These are phyloP conservation scores for Colletotrichum liaoningense DNA, from an alignment of 2,329 filamentous ascomycete species.

Conservation along the genomic window DNA sequence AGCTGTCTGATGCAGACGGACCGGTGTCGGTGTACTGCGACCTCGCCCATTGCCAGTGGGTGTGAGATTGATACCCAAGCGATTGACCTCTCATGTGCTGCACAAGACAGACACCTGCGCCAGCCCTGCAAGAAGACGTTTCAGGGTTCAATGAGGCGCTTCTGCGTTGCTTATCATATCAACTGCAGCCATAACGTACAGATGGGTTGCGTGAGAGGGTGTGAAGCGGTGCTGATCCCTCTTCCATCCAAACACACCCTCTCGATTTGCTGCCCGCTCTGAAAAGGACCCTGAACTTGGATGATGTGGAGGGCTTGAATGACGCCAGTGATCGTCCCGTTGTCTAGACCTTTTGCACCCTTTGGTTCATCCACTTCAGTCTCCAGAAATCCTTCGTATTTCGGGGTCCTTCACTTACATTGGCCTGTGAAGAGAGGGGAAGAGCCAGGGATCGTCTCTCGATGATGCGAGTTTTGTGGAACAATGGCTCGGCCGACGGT, in stretches of 20 bases:
- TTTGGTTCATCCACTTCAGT: too few species aligned
- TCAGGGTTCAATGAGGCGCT: conserved; percentile 20
- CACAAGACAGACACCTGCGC: not conserved
- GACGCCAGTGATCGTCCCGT: conserved; percentile 31
- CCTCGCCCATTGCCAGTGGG: conserved; percentile 4
- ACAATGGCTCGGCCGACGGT: not conserved
- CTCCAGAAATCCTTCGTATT: not conserved
- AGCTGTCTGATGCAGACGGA: conserved; percentile 10
- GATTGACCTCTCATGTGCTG: not conserved
- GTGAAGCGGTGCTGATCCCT: conserved; percentile 1
- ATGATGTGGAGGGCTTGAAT: not conserved
- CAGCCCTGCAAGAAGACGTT: conserved; percentile 8
- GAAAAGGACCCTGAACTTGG: conserved; percentile 23
- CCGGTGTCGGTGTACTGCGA: not conserved
- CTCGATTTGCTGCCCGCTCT: not conserved
- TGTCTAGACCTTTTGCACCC: conserved; percentile 7
- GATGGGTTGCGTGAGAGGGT: conserved; percentile 9
- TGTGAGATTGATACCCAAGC: conserved; percentile 26
- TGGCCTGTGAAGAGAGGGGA: not conserved
- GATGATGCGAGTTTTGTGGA: not conserved
- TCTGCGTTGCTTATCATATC: not conserved
- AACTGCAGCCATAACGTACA: not conserved
- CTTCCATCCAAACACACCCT: not conserved
- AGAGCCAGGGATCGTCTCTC: conserved; percentile 1
- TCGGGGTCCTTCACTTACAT: not conserved